Evolutionary conservation across 257 asterid genomes (phyloP), one percentile per base, ranked within the genome.

Genomic region (Ilex asprella): DNA sequence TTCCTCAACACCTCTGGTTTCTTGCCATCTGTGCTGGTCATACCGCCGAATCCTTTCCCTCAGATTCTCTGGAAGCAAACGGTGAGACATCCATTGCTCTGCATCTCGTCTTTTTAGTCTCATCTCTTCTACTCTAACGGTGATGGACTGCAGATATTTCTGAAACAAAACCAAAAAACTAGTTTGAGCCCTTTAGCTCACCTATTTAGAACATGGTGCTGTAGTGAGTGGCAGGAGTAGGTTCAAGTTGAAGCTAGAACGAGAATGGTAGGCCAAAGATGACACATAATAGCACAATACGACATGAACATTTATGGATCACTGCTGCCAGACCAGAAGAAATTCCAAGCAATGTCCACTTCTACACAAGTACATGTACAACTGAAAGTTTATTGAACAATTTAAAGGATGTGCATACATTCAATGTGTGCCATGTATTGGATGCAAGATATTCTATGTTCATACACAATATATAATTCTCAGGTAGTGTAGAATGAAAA

Each of bases 51-150:
- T 71, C 27, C 81, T 73, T 12, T 9, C 70, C 54, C 73, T 63
- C 16, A 79, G 59, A 2, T 61, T 30, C 63, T 73, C 81, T 1
- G 81, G 84, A 58, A 76, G 81, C 81, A 75, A 63, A 47, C 79
- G 81, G 55, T 79, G 84, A 39, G 81, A 55, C 84, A 75, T 79
- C 84, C 81, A 75, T 2, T 73, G 81, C 75, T 79, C 79, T 3
- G 75, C 75, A 16, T 76, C 84, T 39, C 69, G 55, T 2, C 81
- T 56, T 30, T 69, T 79, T 65, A 75, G 64, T 49, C 81, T 60
- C 79, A 75, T 70, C 70, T 73, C 75, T 41, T 75, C 77, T 11
- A 67, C 66, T 50, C 84, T 70, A 12, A 69, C 76, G 3, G 77
- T 73, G 13, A 73, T 64, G n/a, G 84, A 79, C 67, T 75, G 58